Evolutionary conservation across 495 filamentous ascomycete species (phyloP).

Genomic region (Neohortaea acidophila): DNA sequence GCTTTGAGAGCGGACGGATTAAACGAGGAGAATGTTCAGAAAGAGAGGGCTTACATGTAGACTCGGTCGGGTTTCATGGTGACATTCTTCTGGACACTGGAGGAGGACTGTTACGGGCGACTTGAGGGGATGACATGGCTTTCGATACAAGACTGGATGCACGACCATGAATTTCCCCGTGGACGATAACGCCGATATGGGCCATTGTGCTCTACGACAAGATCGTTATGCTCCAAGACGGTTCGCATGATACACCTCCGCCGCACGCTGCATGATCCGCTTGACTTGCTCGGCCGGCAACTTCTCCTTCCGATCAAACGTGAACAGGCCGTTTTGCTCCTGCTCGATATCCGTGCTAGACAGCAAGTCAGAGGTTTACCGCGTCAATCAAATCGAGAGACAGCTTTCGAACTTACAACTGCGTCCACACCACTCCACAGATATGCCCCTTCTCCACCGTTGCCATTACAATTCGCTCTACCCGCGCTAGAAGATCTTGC

Average conservation of each 20-base stretch:
- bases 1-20: too few species aligned
- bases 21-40: too few species aligned
- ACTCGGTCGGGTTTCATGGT: too few species aligned
- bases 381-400: neutral
- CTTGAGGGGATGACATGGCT: too few species aligned
- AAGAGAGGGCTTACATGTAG: too few species aligned
- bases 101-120: too few species aligned
- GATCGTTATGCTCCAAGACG: too few species aligned
- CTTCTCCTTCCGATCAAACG: conserved; percentile 20
- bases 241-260: conserved; percentile 12
- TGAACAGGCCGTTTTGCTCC: conserved; percentile 24
- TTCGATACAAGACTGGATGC: too few species aligned
- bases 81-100: too few species aligned
- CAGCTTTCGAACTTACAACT: conserved; percentile 19
- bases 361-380: neutral
- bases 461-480: conserved; percentile 20
- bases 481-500: conserved; percentile 18
- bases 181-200: too few species aligned
- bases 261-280: conserved; percentile 15
- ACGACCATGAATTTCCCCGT: too few species aligned
- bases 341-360: conserved; percentile 24
- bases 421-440: conserved; percentile 25
- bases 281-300: conserved; percentile 15
- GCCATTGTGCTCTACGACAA: too few species aligned
- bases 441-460: conserved; percentile 17